These are phyloP conservation scores for Bipolaris sorokiniana DNA, from an alignment of 2,329 filamentous ascomycete genomes.

Conservation along the genomic window DNA sequence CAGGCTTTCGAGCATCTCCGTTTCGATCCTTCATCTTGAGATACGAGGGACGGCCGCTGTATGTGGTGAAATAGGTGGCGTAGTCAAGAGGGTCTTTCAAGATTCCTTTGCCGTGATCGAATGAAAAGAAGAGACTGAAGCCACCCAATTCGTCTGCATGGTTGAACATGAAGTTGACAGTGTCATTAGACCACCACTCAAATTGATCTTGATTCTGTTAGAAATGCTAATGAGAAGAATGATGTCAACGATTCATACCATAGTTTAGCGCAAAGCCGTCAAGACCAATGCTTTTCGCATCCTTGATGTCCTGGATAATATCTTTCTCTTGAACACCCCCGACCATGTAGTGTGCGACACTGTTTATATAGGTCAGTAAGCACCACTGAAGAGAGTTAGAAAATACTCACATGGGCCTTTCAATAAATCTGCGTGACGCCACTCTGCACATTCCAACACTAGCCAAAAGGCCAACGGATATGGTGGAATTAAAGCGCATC, in stretches of 20 bases:
- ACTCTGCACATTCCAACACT: too few relatives aligned
- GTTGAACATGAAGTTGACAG: conserved; percentile 41
- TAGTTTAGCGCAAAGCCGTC: conserved; percentile 48
- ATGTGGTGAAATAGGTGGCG: conserved; percentile 32
- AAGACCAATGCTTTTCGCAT: conserved; percentile 39
- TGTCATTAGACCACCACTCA: conserved; percentile 33
- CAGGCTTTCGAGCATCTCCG: conserved; percentile 19
- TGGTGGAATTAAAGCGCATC: too few relatives aligned
- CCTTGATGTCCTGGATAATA: conserved; percentile 33
- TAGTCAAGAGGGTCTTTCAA: conserved; percentile 35
- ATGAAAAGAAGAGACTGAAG: conserved; percentile 50
- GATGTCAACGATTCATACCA: conserved; percentile 17
- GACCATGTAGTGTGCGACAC: conserved; percentile 34
- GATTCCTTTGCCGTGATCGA: conserved; percentile 37
- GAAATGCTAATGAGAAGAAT: not conserved
- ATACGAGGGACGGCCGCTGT: conserved; percentile 33
- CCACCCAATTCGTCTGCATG: conserved; percentile 31
- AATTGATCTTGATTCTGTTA: conserved; percentile 16
- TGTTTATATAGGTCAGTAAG: not conserved
- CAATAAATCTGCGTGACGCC: too few relatives aligned
- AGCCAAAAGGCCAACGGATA: too few relatives aligned
- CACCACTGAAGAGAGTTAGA: too few relatives aligned
- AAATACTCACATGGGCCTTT: too few relatives aligned
- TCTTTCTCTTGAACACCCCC: conserved; percentile 28
- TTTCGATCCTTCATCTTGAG: conserved; percentile 29